Evolutionary conservation across 2,329 filamentous ascomycete species (phyloP).

Genomic region (Arachnomyces sp.): DNA sequence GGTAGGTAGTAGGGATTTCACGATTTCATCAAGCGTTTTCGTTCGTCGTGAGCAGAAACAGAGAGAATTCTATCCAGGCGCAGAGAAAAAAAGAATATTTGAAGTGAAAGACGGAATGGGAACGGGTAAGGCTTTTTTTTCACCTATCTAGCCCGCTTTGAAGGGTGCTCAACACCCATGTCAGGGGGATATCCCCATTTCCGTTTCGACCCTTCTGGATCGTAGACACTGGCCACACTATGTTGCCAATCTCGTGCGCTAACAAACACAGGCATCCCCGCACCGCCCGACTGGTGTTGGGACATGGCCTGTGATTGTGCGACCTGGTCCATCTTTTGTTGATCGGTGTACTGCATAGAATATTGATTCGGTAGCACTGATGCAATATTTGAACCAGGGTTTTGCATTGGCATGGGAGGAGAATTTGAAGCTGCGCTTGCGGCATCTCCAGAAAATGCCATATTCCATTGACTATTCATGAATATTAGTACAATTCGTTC

Average conservation of each 20-base stretch:
- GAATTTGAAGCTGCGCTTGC: conserved; percentile 33
- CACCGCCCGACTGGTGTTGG: conserved; percentile 19
- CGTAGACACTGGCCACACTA: conserved; percentile 42
- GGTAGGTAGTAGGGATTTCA: too few species aligned
- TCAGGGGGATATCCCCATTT: conserved; percentile 37
- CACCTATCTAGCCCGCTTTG: conserved; percentile 18
- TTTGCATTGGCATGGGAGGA: conserved; percentile 14
- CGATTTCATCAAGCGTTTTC: too few species aligned
- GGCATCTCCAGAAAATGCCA: conserved; percentile 73
- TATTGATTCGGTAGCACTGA: conserved; percentile 24
- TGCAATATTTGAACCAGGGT: conserved; percentile 2
- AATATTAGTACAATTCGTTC: conserved; percentile 18
- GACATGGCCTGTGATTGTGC: conserved; percentile 25
- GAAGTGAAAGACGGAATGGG: too few species aligned
- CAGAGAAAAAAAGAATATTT: too few species aligned
- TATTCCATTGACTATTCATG: conserved; percentile 75
- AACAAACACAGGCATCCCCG: conserved; percentile 29
- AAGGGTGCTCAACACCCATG: conserved; percentile 19
- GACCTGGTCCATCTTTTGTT: conserved; percentile 22
- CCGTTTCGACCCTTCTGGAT: conserved; percentile 38
- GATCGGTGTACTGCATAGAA: conserved; percentile 26
- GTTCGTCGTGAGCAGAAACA: too few species aligned
- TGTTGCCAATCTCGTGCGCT: conserved; percentile 42
- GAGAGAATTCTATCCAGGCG: too few species aligned
- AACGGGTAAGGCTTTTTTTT: background rate